Evolutionary conservation across 257 asterid genomes (phyloP).

Genomic region (Solanum sejunctum): DNA sequence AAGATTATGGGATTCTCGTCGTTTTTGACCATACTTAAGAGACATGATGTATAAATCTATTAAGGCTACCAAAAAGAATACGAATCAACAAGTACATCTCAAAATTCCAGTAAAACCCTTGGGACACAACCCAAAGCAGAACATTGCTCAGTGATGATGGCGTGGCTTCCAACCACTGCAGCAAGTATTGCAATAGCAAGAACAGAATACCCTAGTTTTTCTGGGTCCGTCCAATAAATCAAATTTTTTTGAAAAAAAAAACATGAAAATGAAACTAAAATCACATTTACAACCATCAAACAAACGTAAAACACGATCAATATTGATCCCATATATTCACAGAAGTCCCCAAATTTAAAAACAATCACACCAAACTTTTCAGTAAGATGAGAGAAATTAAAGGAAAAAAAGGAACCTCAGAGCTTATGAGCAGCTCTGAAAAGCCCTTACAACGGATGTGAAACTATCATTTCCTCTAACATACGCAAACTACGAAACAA

Average conservation of each 20-base stretch:
- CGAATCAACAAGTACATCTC: background rate
- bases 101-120: background rate
- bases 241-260: background rate
- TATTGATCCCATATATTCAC: background rate
- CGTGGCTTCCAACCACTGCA: too few species aligned
- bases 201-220: too few species aligned
- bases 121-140: too few species aligned
- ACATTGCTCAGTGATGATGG: too few species aligned
- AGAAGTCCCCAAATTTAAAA: background rate
- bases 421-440: too few species aligned
- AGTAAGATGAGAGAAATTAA: too few species aligned
- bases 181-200: too few species aligned
- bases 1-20: background rate
- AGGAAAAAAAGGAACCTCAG: too few species aligned
- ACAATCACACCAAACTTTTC: too few species aligned
- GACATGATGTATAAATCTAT: background rate
- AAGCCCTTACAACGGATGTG: too few species aligned
- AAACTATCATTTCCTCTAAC: background rate
- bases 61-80: background rate
- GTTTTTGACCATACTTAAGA: background rate
- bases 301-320: background rate
- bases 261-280: background rate
- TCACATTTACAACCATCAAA: background rate
- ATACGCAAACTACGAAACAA: background rate
- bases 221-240: constrained; percentile 7